phyloP scores from a whole-genome alignment of 1,139 yeast species.

The Geotrichum fermentans region DNA sequence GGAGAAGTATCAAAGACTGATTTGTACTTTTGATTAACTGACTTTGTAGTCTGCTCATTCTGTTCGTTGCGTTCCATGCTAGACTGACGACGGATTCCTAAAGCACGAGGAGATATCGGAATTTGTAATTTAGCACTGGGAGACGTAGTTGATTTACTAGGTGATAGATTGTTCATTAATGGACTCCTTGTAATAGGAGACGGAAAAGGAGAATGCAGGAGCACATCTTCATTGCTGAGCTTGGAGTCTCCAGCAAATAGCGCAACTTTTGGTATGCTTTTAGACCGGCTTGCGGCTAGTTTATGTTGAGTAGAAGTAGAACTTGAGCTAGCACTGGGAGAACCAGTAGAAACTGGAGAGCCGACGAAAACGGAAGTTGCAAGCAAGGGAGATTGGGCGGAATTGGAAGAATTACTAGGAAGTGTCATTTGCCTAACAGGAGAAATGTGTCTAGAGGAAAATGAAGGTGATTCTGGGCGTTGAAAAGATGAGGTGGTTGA shows the following conservation, averaged over 20 bases:
- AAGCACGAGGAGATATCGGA: not conserved
- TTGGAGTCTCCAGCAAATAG: no score
- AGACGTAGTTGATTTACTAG: slow-evolving; percentile 1
- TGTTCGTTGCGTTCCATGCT: slow-evolving; percentile 30
- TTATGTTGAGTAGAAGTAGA: not conserved
- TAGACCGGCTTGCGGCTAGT: not conserved
- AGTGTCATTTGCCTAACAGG: slow-evolving; percentile 12
- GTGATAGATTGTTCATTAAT: not conserved
- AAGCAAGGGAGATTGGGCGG: slow-evolving; percentile 15
- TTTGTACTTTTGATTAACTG: slow-evolving; percentile 31
- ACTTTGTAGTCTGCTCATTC: slow-evolving; percentile 28
- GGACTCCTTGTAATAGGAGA: not conserved
- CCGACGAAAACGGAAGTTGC: slow-evolving; percentile 10
- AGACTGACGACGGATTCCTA: slow-evolving; percentile 23
- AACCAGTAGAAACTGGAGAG: slow-evolving; percentile 10
- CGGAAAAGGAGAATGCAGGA: not conserved
- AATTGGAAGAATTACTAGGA: slow-evolving; percentile 11
- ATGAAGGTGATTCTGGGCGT: slow-evolving; percentile 20
- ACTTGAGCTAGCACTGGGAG: slow-evolving; percentile 10
- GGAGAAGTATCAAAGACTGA: slow-evolving; percentile 50
- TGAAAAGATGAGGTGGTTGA: slow-evolving; percentile 17
- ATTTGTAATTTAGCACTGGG: not conserved
- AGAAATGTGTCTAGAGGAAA: slow-evolving; percentile 4
- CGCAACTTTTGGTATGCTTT: no score
- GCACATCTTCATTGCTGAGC: not conserved